These are phyloP conservation scores for Sclerotinia sclerotiorum DNA, from an alignment of 2,329 filamentous ascomycete species.

Conservation along the genomic window DNA sequence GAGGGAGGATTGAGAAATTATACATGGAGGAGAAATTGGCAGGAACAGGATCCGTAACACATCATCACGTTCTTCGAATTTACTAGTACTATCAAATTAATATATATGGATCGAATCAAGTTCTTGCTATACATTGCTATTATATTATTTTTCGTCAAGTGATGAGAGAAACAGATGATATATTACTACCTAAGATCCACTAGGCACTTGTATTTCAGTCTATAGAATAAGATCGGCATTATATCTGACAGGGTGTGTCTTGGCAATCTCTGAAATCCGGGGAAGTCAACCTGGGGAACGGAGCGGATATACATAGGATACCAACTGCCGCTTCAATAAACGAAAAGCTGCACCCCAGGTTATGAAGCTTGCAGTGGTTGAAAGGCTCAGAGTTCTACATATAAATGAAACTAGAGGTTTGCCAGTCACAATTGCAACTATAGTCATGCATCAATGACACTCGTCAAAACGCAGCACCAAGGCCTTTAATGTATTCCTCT, in stretches of 20 bases:
- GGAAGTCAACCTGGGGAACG: not conserved
- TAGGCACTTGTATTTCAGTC: no score
- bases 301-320: not conserved
- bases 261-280: not conserved
- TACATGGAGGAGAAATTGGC: not conserved
- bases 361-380: not conserved
- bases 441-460: no score
- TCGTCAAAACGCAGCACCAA: not conserved
- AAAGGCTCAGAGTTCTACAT: not conserved
- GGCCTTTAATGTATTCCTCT: not conserved
- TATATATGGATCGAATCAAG: not conserved
- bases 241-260: not conserved
- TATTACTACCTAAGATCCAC: not conserved
- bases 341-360: slow-evolving; percentile 6
- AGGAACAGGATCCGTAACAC: not conserved
- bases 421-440: not conserved
- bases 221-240: not conserved
- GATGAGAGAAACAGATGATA: not conserved
- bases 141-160: slow-evolving; percentile 4
- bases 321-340: not conserved
- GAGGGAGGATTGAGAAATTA: not conserved
- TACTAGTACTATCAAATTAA: not conserved
- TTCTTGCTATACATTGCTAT: not conserved
- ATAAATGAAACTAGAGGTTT: not conserved
- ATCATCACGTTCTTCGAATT: not conserved